Base-by-base conservation (phyloP, 1,139 yeast genomes). In the Chernovozyma sophiae-reginae region DNA sequence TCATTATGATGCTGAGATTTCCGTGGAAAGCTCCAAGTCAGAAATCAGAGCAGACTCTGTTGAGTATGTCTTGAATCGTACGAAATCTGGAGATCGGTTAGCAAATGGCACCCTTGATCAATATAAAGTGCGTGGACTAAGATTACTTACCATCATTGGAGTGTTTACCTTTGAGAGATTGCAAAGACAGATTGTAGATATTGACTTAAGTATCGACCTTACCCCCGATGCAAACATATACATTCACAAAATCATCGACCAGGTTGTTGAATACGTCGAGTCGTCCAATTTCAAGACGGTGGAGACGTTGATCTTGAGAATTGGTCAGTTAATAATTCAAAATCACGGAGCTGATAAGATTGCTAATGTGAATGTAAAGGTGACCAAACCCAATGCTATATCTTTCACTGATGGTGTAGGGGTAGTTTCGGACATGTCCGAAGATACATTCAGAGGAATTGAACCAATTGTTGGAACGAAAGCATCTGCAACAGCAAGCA, bases 401-500 rank as follows among this genome's bases (percentile, higher is more conserved):
- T 82, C 87, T 3, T 81, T 73, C 53, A 87, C 97, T 0, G 81
- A 82, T 32, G 95, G 94, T 14, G 97, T 95, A 12, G 97, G 97
- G 8, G 96, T 92, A 2, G 74, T 81, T 39, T 76, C 85, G 14
- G 64, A 65, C 1, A 72, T 90, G 58, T 60, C 67, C 0, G 53
- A 60, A 2, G 55, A 52, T 4, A 69, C 65, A 6, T 63, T 72
- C 33, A 43, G 44, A 24, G 61, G 46, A 5, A 42, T 48, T 15
- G 53, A 52, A 8, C 61, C 64, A 8, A 49, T 64, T 11, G 47
- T 46, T 3, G 24, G 50, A 2, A 33, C 22, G 3, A 32, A 27
- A 5, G 25, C 35, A 7, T 8, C 31, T 12, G 8, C 23, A n/a
- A 4, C n/a, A 16, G 12, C 16, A 11, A 24, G 10, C 14, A 13